Base-by-base conservation (phyloP, 1,139 yeast genomes). In the Saccharomyces hybrid region DNA sequence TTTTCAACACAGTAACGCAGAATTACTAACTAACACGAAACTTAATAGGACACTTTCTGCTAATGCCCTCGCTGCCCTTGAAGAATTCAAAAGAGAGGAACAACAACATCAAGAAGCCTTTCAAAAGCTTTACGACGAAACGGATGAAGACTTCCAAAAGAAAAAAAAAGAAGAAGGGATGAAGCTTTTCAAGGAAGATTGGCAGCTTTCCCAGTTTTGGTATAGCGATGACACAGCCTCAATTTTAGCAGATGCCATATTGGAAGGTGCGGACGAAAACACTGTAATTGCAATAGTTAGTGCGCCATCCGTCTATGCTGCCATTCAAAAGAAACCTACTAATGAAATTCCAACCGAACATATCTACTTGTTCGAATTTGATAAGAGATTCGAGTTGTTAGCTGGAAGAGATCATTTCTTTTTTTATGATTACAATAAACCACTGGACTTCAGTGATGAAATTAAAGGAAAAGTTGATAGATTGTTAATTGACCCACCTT, bases 121-220 rank as follows among this genome's bases (percentile, higher is more conserved):
- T 65, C 79, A 77, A 47, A 71, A 77, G 55, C 71, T 90, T 50
- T 76, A 78, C 59, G 71, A 76, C 51, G 75, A 76, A 50, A 88
- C 95, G 1, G 88, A 88, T 65, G 72, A 71, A 49, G 68, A 66
- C 46, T 73, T 65, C 59, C 67, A 68, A 27, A 65, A 62, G 29
- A 64, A 66, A 20, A 67, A 67, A 49, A 64, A 63, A 44, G 61
- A 66, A 38, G 69, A 71, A 52, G 79, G 81, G 28, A 87, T 87
- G 70, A 84, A 81, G 50, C 74, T 79, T 38, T 90, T 90, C 70
- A 78, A 85, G 66, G 96, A 90, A 70, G 96, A 90, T 71, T 90
- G 97, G 97, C 95, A 88, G 64, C 75, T 90, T 46, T 88, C 96
- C 0, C 97, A 90, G 68, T 90, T 90, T 71, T 88, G 96, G 96